Percentiles rank a stretch among this genome's conserved stretches.
Evolutionary conservation across 1,284 basidiomycete species (phyloP).

Genomic region (Grifola frondosa): DNA sequence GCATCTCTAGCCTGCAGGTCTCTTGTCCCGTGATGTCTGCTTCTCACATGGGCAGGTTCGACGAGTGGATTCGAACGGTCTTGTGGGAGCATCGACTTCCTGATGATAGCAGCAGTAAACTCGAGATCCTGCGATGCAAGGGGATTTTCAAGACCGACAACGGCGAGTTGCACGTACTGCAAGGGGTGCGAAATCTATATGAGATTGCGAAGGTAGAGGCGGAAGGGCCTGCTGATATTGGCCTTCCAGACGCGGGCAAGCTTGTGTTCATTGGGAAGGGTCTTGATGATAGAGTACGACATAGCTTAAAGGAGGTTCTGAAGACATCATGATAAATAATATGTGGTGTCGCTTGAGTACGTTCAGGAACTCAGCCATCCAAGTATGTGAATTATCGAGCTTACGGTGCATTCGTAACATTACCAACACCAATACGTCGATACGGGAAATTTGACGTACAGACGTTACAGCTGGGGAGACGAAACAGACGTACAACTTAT

Average conservation of each 20-base stretch:
- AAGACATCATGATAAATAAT: too few species aligned
- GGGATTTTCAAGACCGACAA: constrained; percentile 61
- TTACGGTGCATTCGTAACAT: too few species aligned
- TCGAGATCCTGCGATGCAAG: constrained; percentile 82
- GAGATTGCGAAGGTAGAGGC: constrained; percentile 63
- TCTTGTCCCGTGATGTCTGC: constrained; percentile 56
- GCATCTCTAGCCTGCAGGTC: constrained; percentile 74
- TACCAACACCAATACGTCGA: too few species aligned
- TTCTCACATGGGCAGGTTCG: constrained; percentile 50
- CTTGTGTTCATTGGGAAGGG: constrained; percentile 88
- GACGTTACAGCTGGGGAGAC: too few species aligned
- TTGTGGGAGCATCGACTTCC: constrained; percentile 72
- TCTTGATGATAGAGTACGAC: constrained; percentile 51
- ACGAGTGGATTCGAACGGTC: constrained; percentile 75
- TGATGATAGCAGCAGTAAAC: constrained; percentile 22
- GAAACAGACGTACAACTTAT: too few species aligned
- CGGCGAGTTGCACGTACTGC: constrained; percentile 69
- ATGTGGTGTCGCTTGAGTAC: too few species aligned
- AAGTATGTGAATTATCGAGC: too few species aligned
- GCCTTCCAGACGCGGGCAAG: constrained; percentile 65
- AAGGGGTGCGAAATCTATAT: constrained; percentile 86
- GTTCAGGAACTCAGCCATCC: too few species aligned
- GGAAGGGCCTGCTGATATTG: constrained; percentile 37
- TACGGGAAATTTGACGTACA: too few species aligned
- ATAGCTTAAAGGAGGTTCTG: constrained; percentile 44